phyloP scores from a whole-genome alignment of 352 stramenopile genomes.

The Blastocystis sp. region DNA sequence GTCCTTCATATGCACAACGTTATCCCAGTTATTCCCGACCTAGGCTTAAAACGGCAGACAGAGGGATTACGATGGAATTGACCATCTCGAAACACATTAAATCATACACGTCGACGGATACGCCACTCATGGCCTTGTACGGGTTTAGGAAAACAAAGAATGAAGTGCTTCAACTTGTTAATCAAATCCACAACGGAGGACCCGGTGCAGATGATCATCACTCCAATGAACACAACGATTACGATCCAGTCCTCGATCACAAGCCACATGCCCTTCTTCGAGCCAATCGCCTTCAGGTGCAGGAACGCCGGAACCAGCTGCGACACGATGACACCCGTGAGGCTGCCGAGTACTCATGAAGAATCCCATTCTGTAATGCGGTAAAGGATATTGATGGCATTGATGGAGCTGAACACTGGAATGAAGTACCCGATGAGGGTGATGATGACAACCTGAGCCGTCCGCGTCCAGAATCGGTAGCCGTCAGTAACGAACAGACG shows the following conservation, averaged over 20 bases:
- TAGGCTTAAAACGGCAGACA: background rate
- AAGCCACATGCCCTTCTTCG: constrained; percentile 2
- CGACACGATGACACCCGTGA: constrained; percentile 52
- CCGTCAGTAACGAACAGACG: constrained; percentile 29
- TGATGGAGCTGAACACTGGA: constrained; percentile 41
- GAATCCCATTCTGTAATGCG: background rate
- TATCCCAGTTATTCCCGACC: constrained; percentile 30
- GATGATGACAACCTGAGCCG: background rate
- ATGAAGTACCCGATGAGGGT: constrained; percentile 30
- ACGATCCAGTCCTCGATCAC: constrained; percentile 16
- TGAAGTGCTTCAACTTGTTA: background rate
- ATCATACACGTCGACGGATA: constrained; percentile 27
- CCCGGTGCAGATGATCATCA: constrained; percentile 49
- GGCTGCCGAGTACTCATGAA: constrained; percentile 19
- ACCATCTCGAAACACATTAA: constrained; percentile 54
- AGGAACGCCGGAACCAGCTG: constrained; percentile 15
- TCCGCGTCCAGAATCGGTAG: constrained; percentile 41
- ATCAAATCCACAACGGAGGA: constrained; percentile 26
- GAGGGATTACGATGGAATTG: background rate
- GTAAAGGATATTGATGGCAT: constrained; percentile 57
- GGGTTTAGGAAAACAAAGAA: constrained; percentile 10
- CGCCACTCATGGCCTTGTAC: background rate
- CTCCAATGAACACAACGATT: constrained; percentile 11
- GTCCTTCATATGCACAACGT: constrained; percentile 14
- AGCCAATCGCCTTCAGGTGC: constrained; percentile 24